phyloP scores from a whole-genome alignment of 2,329 filamentous ascomycete genomes.

The Diplodia intermedia region DNA sequence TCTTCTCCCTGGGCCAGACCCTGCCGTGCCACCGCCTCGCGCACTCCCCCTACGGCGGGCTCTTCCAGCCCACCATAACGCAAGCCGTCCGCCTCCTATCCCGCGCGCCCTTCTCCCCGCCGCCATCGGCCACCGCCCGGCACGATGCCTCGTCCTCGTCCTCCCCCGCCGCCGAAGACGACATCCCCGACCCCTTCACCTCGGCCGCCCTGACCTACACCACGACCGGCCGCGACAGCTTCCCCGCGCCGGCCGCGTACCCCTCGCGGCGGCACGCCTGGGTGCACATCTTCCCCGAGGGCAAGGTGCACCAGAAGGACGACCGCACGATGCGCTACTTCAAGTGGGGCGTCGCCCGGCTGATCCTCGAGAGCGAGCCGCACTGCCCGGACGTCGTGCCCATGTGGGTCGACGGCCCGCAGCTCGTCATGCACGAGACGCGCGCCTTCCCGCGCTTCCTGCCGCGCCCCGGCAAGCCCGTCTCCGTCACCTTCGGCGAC shows the following conservation, averaged over 20 bases:
- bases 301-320: conserved; percentile 87
- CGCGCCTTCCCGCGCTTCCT: conserved; percentile 80
- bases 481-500: conserved; percentile 81
- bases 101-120: conserved; percentile 55
- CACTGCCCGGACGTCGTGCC: conserved; percentile 82
- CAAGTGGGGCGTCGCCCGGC: conserved; percentile 93
- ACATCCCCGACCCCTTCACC: conserved; percentile 62
- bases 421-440: conserved; percentile 86
- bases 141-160: conserved; percentile 29
- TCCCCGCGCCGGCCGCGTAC: conserved; percentile 75
- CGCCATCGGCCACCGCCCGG: conserved; percentile 17
- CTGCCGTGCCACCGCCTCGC: conserved; percentile 84
- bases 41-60: conserved; percentile 80
- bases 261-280: conserved; percentile 74
- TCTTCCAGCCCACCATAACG: conserved; percentile 87
- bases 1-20: conserved; percentile 90
- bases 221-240: conserved; percentile 70
- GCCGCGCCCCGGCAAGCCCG: conserved; percentile 73
- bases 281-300: conserved; percentile 97
- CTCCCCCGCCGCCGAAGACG: conserved; percentile 38
- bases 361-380: conserved; percentile 88
- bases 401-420: conserved; percentile 92
- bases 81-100: conserved; percentile 87
- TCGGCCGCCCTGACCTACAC: conserved; percentile 64
- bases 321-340: conserved; percentile 88